Base-by-base conservation (phyloP, 2,329 filamentous ascomycete species). In the Exophiala viscosa region DNA sequence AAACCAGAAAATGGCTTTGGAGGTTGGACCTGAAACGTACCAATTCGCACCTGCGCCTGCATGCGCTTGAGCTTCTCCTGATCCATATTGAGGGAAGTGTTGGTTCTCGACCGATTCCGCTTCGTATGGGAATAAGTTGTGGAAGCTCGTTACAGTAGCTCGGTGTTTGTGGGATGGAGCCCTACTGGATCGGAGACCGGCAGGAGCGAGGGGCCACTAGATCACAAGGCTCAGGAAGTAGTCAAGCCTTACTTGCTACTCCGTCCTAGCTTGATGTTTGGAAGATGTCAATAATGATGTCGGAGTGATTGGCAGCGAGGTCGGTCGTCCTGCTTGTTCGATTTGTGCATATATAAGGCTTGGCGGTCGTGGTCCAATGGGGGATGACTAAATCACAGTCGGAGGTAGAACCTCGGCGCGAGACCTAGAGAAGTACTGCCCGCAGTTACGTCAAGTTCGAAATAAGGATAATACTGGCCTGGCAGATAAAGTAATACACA, bases 11-110 rank as follows among this genome's bases (percentile, higher is more conserved):
- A 35, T 44, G 36, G 43, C 32, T 15, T 44, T 41, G 18, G 7
- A 28, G 51, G 38, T 60, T 48, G 31, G 42, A 34, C 18, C 17
- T 17, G 17, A 52, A 52, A 83, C 85, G 67, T 83, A 88, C 86
- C 86, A 76, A 85, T 88, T 72, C 82, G 80, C 70, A 81, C 80
- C 66, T 79, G 80, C 74, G 78, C 76, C 74, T 84, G 81, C 79
- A 85, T 80, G 71, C 74, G 81, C 70, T 80, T 80, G 69, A 85
- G 73, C 78, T 84, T 85, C 71, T 81, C 81, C 68, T 79, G 75
- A 79, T 85, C 81, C 82, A 85, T 84, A 65, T 66, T 78, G 70
- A 15, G 71, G 67, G 69, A 65, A 36, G 32, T 14, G 17, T 28
- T 17, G 35, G 14, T 7, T 38, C 31, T 31, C 13, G 46, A 41